Evolutionary conservation across 2,329 filamentous ascomycete genomes (phyloP).

Genomic region (Paraphaeosphaeria sporulosa): DNA sequence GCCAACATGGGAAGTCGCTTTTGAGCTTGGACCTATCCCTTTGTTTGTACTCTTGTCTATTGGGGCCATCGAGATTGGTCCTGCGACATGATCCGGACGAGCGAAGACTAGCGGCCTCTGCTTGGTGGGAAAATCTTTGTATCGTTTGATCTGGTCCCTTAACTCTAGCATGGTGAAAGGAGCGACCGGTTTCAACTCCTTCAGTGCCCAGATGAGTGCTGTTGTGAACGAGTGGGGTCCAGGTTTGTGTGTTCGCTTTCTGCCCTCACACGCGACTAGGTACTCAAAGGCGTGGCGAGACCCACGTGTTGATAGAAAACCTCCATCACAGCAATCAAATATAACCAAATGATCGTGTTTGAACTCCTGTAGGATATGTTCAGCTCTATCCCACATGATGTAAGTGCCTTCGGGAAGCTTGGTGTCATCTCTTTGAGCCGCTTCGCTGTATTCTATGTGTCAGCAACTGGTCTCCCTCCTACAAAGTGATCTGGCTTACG

Average conservation of each 20-base stretch:
- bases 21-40: background rate
- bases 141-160: constrained; percentile 7
- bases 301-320: constrained; percentile 17
- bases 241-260: background rate
- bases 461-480: background rate
- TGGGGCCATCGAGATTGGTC: constrained; percentile 16
- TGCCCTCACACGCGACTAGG: constrained; percentile 13
- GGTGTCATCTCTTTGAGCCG: background rate
- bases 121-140: constrained; percentile 3
- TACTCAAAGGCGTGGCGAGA: constrained; percentile 13
- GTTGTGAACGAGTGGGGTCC: constrained; percentile 15
- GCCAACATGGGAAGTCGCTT: constrained; percentile 2
- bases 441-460: background rate
- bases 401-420: background rate
- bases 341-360: constrained; percentile 30
- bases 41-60: background rate
- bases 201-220: constrained; percentile 19
- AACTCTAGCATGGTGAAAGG: constrained; percentile 8
- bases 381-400: constrained; percentile 23
- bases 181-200: constrained; percentile 5
- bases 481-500: constrained; percentile 9
- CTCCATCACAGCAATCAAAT: constrained; percentile 34
- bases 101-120: constrained; percentile 15
- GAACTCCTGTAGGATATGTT: constrained; percentile 14
- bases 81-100: background rate